Evolutionary conservation across 2,329 filamentous ascomycete genomes (phyloP).

Genomic region (Colletotrichum sp.): DNA sequence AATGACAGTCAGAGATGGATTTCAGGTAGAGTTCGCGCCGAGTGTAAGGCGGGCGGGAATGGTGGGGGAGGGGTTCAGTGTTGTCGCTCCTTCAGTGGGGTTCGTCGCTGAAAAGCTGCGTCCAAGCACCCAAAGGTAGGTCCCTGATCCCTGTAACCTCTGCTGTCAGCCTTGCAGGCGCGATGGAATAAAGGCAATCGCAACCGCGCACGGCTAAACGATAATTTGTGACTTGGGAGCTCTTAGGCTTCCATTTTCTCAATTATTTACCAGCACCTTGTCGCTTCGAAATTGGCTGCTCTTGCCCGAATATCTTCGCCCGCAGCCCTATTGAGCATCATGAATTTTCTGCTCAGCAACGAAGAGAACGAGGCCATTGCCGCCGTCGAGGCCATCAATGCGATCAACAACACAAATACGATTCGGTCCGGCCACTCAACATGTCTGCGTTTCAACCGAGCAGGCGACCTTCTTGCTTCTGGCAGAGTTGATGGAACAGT

Average conservation of each 20-base stretch:
- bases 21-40: neutral
- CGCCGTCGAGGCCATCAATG: conserved; percentile 22
- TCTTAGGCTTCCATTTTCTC: neutral
- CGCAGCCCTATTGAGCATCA: conserved; percentile 30
- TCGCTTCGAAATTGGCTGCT: neutral
- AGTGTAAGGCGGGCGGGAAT: conserved; percentile 5
- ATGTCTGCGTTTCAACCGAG: conserved; percentile 86
- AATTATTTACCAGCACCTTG: neutral
- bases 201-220: conserved; percentile 5
- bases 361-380: conserved; percentile 36
- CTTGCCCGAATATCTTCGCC: neutral
- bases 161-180: conserved; percentile 38
- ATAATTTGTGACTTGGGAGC: neutral
- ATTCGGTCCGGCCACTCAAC: conserved; percentile 75
- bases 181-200: neutral
- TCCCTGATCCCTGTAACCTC: neutral
- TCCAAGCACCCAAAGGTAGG: neutral
- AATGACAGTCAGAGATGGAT: neutral
- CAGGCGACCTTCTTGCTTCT: conserved; percentile 92
- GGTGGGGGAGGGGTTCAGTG: conserved; percentile 20
- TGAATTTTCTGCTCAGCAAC: conserved; percentile 67
- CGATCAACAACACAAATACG: conserved; percentile 76
- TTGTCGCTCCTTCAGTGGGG: conserved; percentile 4
- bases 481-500: conserved; percentile 94
- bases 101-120: neutral